These are phyloP conservation scores for Salvia splendens DNA, from an alignment of 257 asterid species.

Conservation along the genomic window DNA sequence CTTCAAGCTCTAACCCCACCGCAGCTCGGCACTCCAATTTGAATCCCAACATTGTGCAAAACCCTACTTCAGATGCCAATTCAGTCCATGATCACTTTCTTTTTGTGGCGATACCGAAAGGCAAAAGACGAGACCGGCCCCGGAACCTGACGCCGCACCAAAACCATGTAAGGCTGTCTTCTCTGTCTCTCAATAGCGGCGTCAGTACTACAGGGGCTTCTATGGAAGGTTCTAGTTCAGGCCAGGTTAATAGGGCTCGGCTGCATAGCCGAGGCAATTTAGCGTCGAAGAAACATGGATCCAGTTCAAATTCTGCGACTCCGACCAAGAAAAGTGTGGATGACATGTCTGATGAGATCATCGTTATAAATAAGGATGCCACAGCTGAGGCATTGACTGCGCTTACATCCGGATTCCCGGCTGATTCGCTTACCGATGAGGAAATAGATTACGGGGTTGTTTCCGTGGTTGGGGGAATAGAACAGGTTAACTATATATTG, in stretches of 20 bases:
- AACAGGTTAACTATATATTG: slow-evolving; percentile 89
- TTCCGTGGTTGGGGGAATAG: slow-evolving; percentile 83
- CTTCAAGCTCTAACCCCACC: slow-evolving; percentile 35
- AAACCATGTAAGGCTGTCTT: slow-evolving; percentile 49
- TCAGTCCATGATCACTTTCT: slow-evolving; percentile 42
- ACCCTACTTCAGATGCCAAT: slow-evolving; percentile 34
- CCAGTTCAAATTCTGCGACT: slow-evolving; percentile 33
- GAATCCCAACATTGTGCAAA: slow-evolving; percentile 34
- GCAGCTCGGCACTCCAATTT: slow-evolving; percentile 35
- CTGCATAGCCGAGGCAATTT: slow-evolving; percentile 38
- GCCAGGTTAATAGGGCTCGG: slow-evolving; percentile 37
- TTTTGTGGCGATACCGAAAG: slow-evolving; percentile 61
- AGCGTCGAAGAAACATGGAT: slow-evolving; percentile 26
- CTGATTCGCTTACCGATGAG: slow-evolving; percentile 88
- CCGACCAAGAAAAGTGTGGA: slow-evolving; percentile 36
- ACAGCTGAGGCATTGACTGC: slow-evolving; percentile 91
- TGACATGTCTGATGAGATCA: slow-evolving; percentile 80
- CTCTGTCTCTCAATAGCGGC: slow-evolving; percentile 37
- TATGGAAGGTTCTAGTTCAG: slow-evolving; percentile 44
- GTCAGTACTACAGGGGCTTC: slow-evolving; percentile 35
- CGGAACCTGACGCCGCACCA: slow-evolving; percentile 45
- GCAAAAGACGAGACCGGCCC: slow-evolving; percentile 77
- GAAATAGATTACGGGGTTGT: slow-evolving; percentile 90
- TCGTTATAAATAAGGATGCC: slow-evolving; percentile 88
- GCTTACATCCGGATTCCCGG: slow-evolving; percentile 87